These are phyloP conservation scores for Nematocida displodere DNA, from an alignment of 371 early-diverging fungal genomes.

Conservation along the genomic window DNA sequence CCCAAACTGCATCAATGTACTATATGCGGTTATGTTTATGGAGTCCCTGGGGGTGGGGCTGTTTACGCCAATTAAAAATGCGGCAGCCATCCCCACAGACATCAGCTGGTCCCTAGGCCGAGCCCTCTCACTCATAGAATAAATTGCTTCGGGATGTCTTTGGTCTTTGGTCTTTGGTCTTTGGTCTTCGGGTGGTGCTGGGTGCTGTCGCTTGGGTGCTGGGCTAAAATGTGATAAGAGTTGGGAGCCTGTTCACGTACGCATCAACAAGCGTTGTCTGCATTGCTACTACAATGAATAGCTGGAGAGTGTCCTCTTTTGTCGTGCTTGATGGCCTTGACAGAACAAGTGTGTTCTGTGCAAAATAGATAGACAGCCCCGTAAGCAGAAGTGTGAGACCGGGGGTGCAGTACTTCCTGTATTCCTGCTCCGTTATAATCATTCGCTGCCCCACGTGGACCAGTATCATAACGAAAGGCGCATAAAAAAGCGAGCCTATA, in stretches of 20 bases:
- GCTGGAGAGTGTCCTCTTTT: background rate
- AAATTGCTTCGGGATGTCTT: background rate
- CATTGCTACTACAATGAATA: background rate
- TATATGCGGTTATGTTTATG: conserved; percentile 45
- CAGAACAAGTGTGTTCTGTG: background rate
- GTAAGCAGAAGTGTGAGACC: too few relatives aligned
- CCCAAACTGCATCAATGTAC: conserved; percentile 17
- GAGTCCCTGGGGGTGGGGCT: conserved; percentile 31
- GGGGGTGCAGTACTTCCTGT: too few relatives aligned
- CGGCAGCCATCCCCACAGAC: conserved; percentile 17
- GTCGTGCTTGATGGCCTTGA: too few relatives aligned
- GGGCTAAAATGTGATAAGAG: background rate
- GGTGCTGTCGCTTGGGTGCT: background rate
- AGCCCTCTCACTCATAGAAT: conserved; percentile 41
- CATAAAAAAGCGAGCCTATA: background rate
- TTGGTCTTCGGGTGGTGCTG: background rate
- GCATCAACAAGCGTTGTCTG: background rate
- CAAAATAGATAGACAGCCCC: background rate
- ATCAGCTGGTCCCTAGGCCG: conserved; percentile 45
- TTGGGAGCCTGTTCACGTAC: background rate
- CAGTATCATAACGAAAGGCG: background rate
- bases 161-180: background rate
- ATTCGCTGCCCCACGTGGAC: too few relatives aligned
- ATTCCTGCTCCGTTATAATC: too few relatives aligned
- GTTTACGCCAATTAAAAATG: conserved; percentile 37